Evolutionary conservation across 306 rosid species (phyloP).

Genomic region (Pachyrhizus erosus): DNA sequence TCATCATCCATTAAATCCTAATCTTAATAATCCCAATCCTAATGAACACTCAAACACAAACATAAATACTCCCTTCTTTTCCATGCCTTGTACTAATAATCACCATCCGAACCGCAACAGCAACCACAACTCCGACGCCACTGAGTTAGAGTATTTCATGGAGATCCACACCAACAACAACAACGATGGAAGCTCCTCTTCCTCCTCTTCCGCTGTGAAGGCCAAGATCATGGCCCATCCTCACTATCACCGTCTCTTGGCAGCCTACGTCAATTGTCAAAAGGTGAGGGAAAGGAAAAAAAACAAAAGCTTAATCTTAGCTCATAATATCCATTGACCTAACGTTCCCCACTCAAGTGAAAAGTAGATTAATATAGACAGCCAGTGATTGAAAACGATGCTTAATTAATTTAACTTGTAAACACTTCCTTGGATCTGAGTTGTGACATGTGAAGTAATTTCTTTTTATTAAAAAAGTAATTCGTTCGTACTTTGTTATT

Average conservation of each 20-base stretch:
- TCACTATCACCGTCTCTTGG: conserved; percentile 85
- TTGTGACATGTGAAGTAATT: conserved; percentile 12
- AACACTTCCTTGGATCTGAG: conserved; percentile 41
- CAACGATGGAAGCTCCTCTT: conserved; percentile 40
- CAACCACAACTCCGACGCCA: conserved; percentile 14
- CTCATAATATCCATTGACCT: conserved; percentile 32
- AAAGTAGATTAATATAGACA: not conserved
- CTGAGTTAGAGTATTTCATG: conserved; percentile 59
- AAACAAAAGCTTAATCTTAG: not conserved
- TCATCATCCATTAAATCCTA: conserved; percentile 49
- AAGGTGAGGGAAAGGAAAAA: conserved; percentile 55
- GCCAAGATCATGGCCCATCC: conserved; percentile 95
- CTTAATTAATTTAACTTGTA: not conserved
- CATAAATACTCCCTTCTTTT: conserved; percentile 45
- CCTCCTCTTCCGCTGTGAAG: conserved; percentile 55
- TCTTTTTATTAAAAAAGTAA: not conserved
- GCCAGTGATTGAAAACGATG: conserved; percentile 33
- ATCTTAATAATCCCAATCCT: conserved; percentile 27
- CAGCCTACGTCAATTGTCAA: conserved; percentile 82
- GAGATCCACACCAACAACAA: conserved; percentile 43
- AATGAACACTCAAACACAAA: conserved; percentile 41
- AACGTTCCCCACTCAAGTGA: conserved; percentile 5
- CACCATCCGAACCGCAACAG: conserved; percentile 36
- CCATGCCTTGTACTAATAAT: conserved; percentile 38
- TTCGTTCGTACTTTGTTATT: not conserved